These are phyloP conservation scores for Taphrina populina DNA, from an alignment of 1,139 yeast genomes.

Conservation along the genomic window DNA sequence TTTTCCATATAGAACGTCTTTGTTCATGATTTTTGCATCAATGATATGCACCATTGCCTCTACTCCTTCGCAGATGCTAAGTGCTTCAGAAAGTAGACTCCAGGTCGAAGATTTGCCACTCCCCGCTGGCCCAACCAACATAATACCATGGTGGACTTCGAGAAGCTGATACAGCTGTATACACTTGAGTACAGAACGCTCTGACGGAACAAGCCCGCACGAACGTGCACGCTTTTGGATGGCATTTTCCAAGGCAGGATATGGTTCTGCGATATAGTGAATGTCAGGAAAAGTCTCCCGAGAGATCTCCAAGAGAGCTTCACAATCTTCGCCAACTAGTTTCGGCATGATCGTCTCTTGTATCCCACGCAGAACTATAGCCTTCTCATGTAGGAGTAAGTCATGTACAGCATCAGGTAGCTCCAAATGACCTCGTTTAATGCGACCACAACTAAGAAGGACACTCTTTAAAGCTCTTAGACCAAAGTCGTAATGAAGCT, in stretches of 20 bases:
- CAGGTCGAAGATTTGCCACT: conserved; percentile 68
- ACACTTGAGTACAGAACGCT: conserved; percentile 57
- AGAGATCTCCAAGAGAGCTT: conserved; percentile 46
- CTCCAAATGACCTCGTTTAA: conserved; percentile 46
- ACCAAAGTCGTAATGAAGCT: conserved; percentile 87
- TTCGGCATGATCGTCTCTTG: conserved; percentile 65
- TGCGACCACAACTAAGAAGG: conserved; percentile 58
- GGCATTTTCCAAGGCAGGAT: conserved; percentile 38
- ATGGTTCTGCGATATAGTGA: conserved; percentile 39
- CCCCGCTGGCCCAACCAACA: conserved; percentile 76
- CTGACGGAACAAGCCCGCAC: conserved; percentile 44
- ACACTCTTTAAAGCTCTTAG: conserved; percentile 73
- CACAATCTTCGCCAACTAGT: conserved; percentile 56
- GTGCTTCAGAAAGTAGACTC: conserved; percentile 52
- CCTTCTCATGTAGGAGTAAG: no score
- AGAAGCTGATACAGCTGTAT: conserved; percentile 64
- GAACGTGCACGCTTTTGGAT: conserved; percentile 41
- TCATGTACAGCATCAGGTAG: no score
- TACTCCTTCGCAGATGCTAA: conserved; percentile 47
- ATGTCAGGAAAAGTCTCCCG: conserved; percentile 43
- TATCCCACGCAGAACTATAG: conserved; percentile 56
- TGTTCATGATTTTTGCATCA: conserved; percentile 73
- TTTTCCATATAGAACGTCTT: conserved; percentile 66
- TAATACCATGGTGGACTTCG: conserved; percentile 72
- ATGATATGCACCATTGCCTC: conserved; percentile 54